Percentiles rank a stretch among this genome's conserved stretches.
Evolutionary conservation across 495 filamentous ascomycete genomes (phyloP).

Genomic region (Penicillium daleae): DNA sequence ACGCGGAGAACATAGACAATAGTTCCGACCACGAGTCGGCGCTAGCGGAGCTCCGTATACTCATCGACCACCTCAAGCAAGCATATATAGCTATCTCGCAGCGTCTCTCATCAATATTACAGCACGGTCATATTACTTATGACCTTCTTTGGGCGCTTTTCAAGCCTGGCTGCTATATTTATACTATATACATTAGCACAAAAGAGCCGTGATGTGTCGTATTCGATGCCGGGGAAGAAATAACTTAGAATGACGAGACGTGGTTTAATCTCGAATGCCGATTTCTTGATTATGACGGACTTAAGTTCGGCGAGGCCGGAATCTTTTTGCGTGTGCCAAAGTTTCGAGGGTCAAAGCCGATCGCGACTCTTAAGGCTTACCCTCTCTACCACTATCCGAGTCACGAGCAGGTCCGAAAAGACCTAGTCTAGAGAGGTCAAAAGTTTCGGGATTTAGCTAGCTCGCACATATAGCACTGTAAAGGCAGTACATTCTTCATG

Average conservation of each 20-base stretch:
- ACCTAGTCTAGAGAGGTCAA: constrained; percentile 27
- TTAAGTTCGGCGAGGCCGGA: constrained; percentile 27
- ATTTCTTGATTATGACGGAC: constrained; percentile 37
- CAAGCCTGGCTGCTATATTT: constrained; percentile 29
- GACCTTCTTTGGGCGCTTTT: constrained; percentile 36
- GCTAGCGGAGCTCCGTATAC: constrained; percentile 39
- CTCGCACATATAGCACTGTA: constrained; percentile 5
- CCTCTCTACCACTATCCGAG: constrained; percentile 31
- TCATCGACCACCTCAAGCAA: constrained; percentile 44
- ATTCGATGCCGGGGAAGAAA: constrained; percentile 61
- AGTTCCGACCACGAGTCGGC: constrained; percentile 10
- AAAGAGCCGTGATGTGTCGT: constrained; percentile 59
- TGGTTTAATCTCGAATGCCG: constrained; percentile 41
- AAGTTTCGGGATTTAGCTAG: constrained; percentile 34
- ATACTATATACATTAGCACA: constrained; percentile 44
- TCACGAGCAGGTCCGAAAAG: constrained; percentile 21
- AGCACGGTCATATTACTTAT: constrained; percentile 41
- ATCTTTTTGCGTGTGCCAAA: constrained; percentile 31
- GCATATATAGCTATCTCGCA: constrained; percentile 39
- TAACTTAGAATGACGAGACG: constrained; percentile 27
- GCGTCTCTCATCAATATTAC: constrained; percentile 42
- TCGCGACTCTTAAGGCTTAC: constrained; percentile 34
- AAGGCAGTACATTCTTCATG: constrained; percentile 33
- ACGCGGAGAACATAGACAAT: neutral
- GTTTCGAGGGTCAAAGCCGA: constrained; percentile 34